Evolutionary conservation across 169 alveolate genomes (phyloP).

Genomic region (Eimeria acervulina): DNA sequence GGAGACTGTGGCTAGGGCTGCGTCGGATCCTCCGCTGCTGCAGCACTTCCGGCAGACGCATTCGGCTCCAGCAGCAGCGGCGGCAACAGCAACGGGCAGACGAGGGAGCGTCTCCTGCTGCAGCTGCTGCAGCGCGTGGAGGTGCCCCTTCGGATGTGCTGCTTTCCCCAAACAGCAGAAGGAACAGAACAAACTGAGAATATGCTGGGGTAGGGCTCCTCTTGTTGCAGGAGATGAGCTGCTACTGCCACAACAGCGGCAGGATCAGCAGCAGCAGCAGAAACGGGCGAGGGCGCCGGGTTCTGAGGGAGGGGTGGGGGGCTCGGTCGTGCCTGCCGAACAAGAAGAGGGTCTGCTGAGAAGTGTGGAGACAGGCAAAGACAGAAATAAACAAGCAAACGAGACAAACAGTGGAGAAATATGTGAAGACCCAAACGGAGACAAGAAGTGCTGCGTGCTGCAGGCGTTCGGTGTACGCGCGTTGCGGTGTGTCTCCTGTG

Average conservation of each 20-base stretch:
- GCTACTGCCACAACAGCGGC: constrained; percentile 46
- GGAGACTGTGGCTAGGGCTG: constrained; percentile 7
- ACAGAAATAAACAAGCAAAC: neutral
- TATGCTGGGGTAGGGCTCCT: constrained; percentile 72
- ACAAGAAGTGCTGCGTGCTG: constrained; percentile 56
- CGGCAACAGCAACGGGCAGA: constrained; percentile 9
- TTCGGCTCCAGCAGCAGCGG: constrained; percentile 6
- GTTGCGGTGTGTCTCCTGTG: constrained; percentile 45
- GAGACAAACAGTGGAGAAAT: neutral
- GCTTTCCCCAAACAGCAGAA: constrained; percentile 13
- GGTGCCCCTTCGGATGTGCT: constrained; percentile 43
- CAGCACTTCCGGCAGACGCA: constrained; percentile 33
- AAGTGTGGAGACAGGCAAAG: neutral
- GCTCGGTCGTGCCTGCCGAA: neutral
- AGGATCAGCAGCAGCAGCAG: constrained; percentile 66
- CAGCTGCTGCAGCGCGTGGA: constrained; percentile 56
- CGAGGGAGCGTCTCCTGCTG: constrained; percentile 29
- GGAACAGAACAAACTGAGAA: neutral
- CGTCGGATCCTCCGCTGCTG: constrained; percentile 47
- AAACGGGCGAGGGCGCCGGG: constrained; percentile 23
- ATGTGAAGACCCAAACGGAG: neutral
- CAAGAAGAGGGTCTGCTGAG: neutral
- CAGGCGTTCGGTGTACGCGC: constrained; percentile 38
- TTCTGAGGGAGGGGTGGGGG: neutral
- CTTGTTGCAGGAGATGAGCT: constrained; percentile 24